Evolutionary conservation across 176 grass and related monocot species (phyloP), one percentile per base, ranked within the genome.

Genomic region (Oryza glumipatula): DNA sequence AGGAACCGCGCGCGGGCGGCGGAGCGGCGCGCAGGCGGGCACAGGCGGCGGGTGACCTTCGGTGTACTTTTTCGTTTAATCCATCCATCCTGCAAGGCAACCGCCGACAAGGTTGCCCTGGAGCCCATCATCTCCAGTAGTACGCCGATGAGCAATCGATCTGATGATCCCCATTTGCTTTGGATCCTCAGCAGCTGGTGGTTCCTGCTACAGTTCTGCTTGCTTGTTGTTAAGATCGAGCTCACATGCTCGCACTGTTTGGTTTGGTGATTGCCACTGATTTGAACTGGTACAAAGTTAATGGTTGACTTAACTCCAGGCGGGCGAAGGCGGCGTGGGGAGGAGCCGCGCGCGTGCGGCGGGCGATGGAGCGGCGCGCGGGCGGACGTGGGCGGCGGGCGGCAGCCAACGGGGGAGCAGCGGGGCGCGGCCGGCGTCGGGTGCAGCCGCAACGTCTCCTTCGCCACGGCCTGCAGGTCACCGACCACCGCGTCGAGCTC

Each of bases 161-260:
- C 11, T 60, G 56, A 58, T 58, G 48, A 54, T 2, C 17, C 7
- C 56, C 45, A 33, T 9, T 76, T 9, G 49, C 77, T 76, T 88
- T 38, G 88, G 85, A 91, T 91, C 67, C 88, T 86, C 77, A 60
- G 35, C 4, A 41, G 32, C 35, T 21, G 41, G 30, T 16, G 52
- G 32, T 58, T 72, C 51, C 17, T 56, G 5, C 51, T 19, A 16
- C 16, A 56, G 51, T 26, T 1, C 51, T 19, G 51, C 4, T 56
- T 56, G 49, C 49, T 52, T 52, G 0, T 56, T 19, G 28, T 3
- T 77, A 16, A 67, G 22, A 35, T 16, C 72, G 35, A 21, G 41
- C 28, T 84, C 74, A 88, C 68, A 35, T 78, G 86, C 17, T 60
- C 22, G 26, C 32, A 45, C 67, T 26, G 33, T 46, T 13, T 74